Base-by-base conservation (phyloP, 2,329 filamentous ascomycete species). In the Samsoniella hepiali region DNA sequence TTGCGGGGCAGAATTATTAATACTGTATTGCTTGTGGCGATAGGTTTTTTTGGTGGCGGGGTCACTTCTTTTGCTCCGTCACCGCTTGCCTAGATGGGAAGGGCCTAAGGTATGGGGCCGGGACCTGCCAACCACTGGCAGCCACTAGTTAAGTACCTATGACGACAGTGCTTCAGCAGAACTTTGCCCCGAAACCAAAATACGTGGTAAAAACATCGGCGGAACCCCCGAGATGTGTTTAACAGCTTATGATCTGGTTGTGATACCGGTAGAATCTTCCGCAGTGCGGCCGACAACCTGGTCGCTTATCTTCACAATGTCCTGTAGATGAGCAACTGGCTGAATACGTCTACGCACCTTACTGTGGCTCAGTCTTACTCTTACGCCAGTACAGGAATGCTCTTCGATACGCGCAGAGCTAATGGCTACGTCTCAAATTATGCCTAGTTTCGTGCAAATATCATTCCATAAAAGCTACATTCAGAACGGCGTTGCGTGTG, bases 1-100 rank as follows among this genome's bases (percentile, higher is more conserved):
- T 9, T 45, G 58, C 63, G 57, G 63, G 56, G 56, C 57, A 64
- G 45, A 64, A 66, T 70, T 67, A 68, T 67, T 68, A 67, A 69
- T 69, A 64, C 63, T 66, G 64, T 15, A 29, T 27, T 15, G 56
- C 22, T 22, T 64, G 63, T 65, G 65, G 62, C 61, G 64, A 62
- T 65, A 69, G 70, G 66, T 51, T 55, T 66, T 69, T 69, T 69
- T 68, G 66, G 69, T 68, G 69, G 69, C 67, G 67, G 69, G 68
- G 63, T 63, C 47, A 57, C 29, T 58, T 31, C 29, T 38, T 53
- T 44, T 9, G 13, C 7, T n/a, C 11, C 9, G 36, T 63, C 55
- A 63, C 61, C 61, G 61, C 61, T 63, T 63, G 40, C 61, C 61
- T 53, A 63, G 29, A 22, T 27, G 32, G 34, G 61, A 58, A 44